These are phyloP conservation scores for Fusarium pseudonygamai DNA, from an alignment of 2,329 filamentous ascomycete species.

Conservation along the genomic window DNA sequence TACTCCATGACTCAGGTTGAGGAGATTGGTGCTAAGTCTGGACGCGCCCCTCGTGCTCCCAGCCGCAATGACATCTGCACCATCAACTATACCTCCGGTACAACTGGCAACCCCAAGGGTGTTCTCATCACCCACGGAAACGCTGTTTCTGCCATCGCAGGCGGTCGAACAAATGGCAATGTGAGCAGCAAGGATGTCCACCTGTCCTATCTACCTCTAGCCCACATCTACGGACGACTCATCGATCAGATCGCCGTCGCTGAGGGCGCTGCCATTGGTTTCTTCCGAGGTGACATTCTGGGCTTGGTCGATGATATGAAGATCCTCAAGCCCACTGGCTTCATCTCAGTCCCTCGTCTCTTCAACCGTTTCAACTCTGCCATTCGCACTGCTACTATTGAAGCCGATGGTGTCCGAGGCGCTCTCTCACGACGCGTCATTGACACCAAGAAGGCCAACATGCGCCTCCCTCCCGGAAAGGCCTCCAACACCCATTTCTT, in stretches of 20 bases:
- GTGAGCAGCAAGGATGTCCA: conserved; percentile 67
- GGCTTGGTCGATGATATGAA: conserved; percentile 93
- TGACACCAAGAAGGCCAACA: conserved; percentile 78
- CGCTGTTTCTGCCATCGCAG: conserved; percentile 77
- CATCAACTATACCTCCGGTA: conserved; percentile 91
- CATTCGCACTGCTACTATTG: conserved; percentile 80
- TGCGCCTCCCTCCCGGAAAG: conserved; percentile 75
- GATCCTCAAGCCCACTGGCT: conserved; percentile 80
- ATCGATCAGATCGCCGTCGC: conserved; percentile 80
- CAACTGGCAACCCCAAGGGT: conserved; percentile 84
- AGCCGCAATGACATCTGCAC: conserved; percentile 81
- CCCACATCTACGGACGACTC: conserved; percentile 92
- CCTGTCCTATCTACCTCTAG: conserved; percentile 90
- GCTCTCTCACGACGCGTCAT: conserved; percentile 83
- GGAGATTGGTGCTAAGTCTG: conserved; percentile 76
- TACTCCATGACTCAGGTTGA: conserved; percentile 85
- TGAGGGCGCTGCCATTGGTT: conserved; percentile 80
- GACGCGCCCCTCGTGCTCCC: conserved; percentile 76
- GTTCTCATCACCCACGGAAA: conserved; percentile 84
- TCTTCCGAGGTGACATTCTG: conserved; percentile 91
- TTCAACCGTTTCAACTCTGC: conserved; percentile 90
- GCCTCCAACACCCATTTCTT: conserved; percentile 82
- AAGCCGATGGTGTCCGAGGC: conserved; percentile 83
- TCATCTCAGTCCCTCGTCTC: conserved; percentile 89
- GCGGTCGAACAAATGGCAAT: conserved; percentile 65